A percentile compares a stretch with the other conserved stretches of the same genome.
Conservation (phyloP, 441 rosid species). For the Croton laevigatus region DNA sequence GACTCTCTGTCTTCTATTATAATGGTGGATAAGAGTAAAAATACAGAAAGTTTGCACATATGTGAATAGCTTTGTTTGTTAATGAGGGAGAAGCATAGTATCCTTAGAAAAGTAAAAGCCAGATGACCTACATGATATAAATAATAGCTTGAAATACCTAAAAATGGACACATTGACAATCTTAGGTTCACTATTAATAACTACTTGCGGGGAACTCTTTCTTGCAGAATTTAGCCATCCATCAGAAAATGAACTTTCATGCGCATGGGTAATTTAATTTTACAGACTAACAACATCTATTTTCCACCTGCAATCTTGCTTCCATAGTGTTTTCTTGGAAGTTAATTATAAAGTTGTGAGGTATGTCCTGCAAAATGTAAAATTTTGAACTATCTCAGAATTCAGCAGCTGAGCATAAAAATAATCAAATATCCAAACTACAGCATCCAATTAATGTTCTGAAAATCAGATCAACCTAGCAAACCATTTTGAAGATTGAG, state of each 20-base stretch:
- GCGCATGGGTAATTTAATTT: background rate
- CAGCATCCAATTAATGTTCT: background rate
- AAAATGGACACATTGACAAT: conserved; percentile 13
- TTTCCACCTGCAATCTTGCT: conserved; percentile 16
- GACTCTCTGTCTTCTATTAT: too few relatives aligned
- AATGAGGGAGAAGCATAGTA: too few relatives aligned
- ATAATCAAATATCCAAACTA: background rate
- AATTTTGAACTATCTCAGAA: background rate
- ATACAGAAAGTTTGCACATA: too few relatives aligned
- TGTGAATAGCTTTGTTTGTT: too few relatives aligned
- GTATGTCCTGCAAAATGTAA: conserved; percentile 22
- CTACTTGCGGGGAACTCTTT: conserved; percentile 22
- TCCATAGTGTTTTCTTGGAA: background rate
- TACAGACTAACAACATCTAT: conserved; percentile 24
- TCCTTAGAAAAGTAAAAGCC: too few relatives aligned
- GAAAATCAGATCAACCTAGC: too few relatives aligned
- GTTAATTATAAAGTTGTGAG: conserved; percentile 6
- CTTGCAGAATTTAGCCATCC: conserved; percentile 20
- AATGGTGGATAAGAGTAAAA: too few relatives aligned
- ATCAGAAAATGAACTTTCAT: background rate
- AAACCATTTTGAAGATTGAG: too few relatives aligned
- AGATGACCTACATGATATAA: too few relatives aligned
- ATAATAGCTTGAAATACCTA: background rate
- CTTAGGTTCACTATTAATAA: background rate
- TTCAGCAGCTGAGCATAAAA: background rate